Percentiles rank a stretch among this genome's conserved stretches.
phyloP scores from a whole-genome alignment of 305 asterid species.

The Lippia alba region DNA sequence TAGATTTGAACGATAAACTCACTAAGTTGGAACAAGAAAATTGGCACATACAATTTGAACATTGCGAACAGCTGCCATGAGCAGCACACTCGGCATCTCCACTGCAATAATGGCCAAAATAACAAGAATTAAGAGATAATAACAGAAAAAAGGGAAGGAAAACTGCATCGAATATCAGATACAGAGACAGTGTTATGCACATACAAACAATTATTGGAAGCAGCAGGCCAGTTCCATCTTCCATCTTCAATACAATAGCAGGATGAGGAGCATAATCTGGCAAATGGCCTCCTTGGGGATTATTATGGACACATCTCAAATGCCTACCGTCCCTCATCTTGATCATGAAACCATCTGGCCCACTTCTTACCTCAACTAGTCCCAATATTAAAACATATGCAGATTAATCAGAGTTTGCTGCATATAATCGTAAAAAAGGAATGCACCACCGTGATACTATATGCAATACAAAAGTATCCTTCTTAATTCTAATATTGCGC shows the following conservation, averaged over 20 bases:
- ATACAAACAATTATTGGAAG: slow-evolving; percentile 78
- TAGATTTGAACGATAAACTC: background rate
- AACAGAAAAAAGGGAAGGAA: background rate
- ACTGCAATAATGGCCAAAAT: slow-evolving; percentile 51
- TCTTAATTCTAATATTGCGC: background rate
- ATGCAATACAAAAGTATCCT: background rate
- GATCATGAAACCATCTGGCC: slow-evolving; percentile 68
- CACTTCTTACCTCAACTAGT: slow-evolving; percentile 73
- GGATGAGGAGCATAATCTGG: slow-evolving; percentile 71
- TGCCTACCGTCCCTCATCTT: slow-evolving; percentile 78
- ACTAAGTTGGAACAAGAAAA: slow-evolving; percentile 7
- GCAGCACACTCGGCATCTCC: slow-evolving; percentile 96
- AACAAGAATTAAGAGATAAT: background rate
- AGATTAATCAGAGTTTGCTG: background rate
- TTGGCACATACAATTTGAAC: slow-evolving; percentile 71
- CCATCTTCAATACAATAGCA: slow-evolving; percentile 72
- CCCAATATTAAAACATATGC: slow-evolving; percentile 7
- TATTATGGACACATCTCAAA: slow-evolving; percentile 64
- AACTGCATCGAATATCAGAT: background rate
- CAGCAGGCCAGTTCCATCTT: slow-evolving; percentile 78
- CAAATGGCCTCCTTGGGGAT: slow-evolving; percentile 57
- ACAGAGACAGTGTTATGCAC: slow-evolving; percentile 28
- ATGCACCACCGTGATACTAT: background rate
- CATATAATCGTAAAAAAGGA: background rate
- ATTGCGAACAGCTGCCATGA: slow-evolving; percentile 92